Percentiles rank a stretch among this genome's conserved stretches.
Conservation (phyloP, 2,329 filamentous ascomycete species). For the Alternaria arborescens region DNA sequence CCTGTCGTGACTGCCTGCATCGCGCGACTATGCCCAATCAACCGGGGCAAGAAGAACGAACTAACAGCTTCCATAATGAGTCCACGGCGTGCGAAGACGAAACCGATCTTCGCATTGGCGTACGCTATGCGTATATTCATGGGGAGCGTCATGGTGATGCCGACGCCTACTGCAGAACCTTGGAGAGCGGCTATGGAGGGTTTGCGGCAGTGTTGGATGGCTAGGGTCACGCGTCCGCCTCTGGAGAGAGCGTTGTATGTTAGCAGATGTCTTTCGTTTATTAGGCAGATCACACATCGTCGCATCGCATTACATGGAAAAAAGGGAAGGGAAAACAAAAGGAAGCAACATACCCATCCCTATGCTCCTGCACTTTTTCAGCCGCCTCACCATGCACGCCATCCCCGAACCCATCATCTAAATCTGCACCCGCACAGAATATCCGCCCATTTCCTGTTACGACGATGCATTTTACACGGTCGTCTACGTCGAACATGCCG, state of each 20-base stretch:
- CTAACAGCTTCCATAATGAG: constrained; percentile 76
- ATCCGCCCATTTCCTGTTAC: constrained; percentile 62
- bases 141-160: constrained; percentile 67
- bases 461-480: constrained; percentile 63
- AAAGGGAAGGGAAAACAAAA: neutral
- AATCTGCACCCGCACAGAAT: constrained; percentile 66
- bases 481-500: constrained; percentile 61
- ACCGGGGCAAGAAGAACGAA: constrained; percentile 74
- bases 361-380: constrained; percentile 58
- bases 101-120: constrained; percentile 71
- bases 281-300: neutral
- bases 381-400: constrained; percentile 53
- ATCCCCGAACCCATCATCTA: constrained; percentile 61
- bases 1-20: constrained; percentile 74
- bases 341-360: constrained; percentile 57
- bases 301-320: neutral
- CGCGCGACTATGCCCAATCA: constrained; percentile 71
- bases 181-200: constrained; percentile 65
- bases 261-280: neutral
- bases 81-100: constrained; percentile 76
- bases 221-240: constrained; percentile 58
- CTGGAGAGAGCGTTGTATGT: constrained; percentile 25
- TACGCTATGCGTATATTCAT: constrained; percentile 65
- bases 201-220: constrained; percentile 66
- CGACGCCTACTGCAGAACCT: constrained; percentile 65